A percentile compares a stretch with the other conserved stretches of the same genome.
phyloP scores from a whole-genome alignment of 2,329 filamentous ascomycete genomes.

The Camptophora hylomeconis region DNA sequence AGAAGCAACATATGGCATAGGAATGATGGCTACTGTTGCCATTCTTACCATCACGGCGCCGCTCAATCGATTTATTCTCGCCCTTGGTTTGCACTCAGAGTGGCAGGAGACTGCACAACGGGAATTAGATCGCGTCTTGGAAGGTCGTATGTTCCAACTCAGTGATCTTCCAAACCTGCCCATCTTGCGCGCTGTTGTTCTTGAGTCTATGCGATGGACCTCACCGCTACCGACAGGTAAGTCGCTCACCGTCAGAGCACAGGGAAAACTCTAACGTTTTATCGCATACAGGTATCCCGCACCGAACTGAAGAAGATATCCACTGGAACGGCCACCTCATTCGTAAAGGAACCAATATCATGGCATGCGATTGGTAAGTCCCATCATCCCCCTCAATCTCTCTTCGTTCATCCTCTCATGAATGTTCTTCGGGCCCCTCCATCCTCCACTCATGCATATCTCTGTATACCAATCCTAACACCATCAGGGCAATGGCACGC shows the following conservation, averaged over 20 bases:
- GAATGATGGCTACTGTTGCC: conserved; percentile 5
- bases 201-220: conserved; percentile 19
- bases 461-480: background rate
- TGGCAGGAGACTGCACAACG: conserved; percentile 36
- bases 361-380: conserved; percentile 3
- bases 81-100: conserved; percentile 37
- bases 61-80: conserved; percentile 3
- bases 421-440: too few relatives aligned
- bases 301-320: conserved; percentile 2
- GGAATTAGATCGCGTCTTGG: conserved; percentile 35
- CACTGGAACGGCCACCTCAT: conserved; percentile 1
- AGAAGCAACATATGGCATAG: conserved; percentile 2
- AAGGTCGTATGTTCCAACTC: conserved; percentile 22
- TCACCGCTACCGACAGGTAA: conserved; percentile 3
- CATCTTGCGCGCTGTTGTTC: conserved; percentile 24
- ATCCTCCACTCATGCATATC: too few relatives aligned
- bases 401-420: too few relatives aligned
- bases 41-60: conserved; percentile 3
- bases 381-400: too few relatives aligned
- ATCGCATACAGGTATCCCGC: conserved; percentile 6
- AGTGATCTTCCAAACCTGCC: conserved; percentile 23
- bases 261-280: conserved; percentile 1
- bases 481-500: conserved; percentile 2
- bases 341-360: background rate
- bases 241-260: conserved; percentile 19